These are phyloP conservation scores for Lachancea waltii DNA, from an alignment of 805 yeast genomes.

Conservation along the genomic window DNA sequence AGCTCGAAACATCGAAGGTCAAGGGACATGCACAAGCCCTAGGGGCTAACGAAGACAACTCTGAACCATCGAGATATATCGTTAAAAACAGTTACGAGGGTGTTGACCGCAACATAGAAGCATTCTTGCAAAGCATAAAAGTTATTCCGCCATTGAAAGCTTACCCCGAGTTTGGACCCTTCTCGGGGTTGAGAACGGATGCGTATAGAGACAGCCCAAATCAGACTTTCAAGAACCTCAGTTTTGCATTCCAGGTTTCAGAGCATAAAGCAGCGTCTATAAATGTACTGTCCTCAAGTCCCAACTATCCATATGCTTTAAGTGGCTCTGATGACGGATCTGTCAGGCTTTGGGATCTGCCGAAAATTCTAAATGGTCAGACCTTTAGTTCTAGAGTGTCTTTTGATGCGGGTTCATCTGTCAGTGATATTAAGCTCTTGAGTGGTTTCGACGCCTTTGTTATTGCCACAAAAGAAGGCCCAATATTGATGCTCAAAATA, in stretches of 20 bases:
- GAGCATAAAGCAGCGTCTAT: conserved; percentile 53
- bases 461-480: conserved; percentile 39
- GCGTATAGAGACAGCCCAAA: conserved; percentile 7
- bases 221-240: conserved; percentile 17
- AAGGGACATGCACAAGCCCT: conserved; percentile 1
- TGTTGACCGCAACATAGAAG: conserved; percentile 52
- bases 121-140: conserved; percentile 46
- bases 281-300: conserved; percentile 51
- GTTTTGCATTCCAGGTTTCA: conserved; percentile 42
- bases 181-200: conserved; percentile 6
- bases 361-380: conserved; percentile 56
- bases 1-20: conserved; percentile 31
- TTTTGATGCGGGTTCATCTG: conserved; percentile 42
- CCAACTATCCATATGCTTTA: conserved; percentile 58
- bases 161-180: conserved; percentile 60
- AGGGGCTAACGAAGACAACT: neutral
- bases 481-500: conserved; percentile 34
- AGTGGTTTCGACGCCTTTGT: conserved; percentile 52
- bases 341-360: conserved; percentile 72
- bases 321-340: conserved; percentile 74
- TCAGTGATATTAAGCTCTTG: conserved; percentile 47
- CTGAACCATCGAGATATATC: conserved; percentile 15
- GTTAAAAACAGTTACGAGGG: conserved; percentile 62
- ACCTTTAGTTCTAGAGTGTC: conserved; percentile 43
- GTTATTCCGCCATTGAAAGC: conserved; percentile 54